Conservation (phyloP, 2,329 filamentous ascomycete genomes). For the Claviceps humidiphila region DNA sequence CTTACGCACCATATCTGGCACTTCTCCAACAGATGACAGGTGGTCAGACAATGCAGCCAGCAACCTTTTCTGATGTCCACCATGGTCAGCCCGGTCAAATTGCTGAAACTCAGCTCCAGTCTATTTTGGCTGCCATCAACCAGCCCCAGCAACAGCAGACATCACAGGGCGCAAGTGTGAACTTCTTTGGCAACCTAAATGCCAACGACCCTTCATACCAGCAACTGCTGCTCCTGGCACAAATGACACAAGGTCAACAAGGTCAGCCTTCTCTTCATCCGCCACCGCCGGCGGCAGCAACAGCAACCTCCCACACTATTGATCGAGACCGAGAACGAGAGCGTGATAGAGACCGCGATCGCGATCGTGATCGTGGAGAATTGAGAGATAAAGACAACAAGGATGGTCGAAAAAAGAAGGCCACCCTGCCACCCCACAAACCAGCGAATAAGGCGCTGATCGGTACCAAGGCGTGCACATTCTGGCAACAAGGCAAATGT, state of each 20-base stretch:
- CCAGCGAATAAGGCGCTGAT: conserved; percentile 43
- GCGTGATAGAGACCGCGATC: conserved; percentile 16
- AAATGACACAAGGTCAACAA: conserved; percentile 22
- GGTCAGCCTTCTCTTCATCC: conserved; percentile 11
- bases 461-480: conserved; percentile 56
- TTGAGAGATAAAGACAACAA: conserved; percentile 21
- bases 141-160: conserved; percentile 15
- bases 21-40: conserved; percentile 27
- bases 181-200: conserved; percentile 16
- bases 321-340: conserved; percentile 5
- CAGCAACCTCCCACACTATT: neutral
- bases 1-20: conserved; percentile 29
- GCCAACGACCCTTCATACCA: conserved; percentile 27
- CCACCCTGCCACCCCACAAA: conserved; percentile 27
- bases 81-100: conserved; percentile 15
- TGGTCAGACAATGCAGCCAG: conserved; percentile 16
- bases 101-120: conserved; percentile 27
- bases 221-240: conserved; percentile 25
- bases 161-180: conserved; percentile 10
- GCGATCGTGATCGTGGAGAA: conserved; percentile 22
- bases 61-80: conserved; percentile 6
- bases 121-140: conserved; percentile 29
- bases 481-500: conserved; percentile 59
- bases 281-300: conserved; percentile 5
- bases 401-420: conserved; percentile 27